Base-by-base conservation (phyloP, 1,284 basidiomycete genomes). In the Tilletia setariae region DNA sequence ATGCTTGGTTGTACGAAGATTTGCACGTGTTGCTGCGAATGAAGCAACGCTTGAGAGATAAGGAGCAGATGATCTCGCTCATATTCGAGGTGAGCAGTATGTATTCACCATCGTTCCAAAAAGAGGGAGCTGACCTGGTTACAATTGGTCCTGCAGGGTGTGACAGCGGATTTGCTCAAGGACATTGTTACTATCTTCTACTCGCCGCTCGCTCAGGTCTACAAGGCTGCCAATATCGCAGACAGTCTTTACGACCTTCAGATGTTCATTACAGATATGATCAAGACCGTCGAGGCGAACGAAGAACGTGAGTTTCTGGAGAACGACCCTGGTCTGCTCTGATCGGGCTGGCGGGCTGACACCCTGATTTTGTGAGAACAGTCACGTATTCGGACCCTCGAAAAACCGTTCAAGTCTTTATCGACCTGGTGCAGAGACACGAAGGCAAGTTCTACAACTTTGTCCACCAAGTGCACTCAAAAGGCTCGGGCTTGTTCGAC, bases 111-210 rank as follows among this genome's bases (percentile, higher is more conserved):
- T 63, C 7, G 25, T 35, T 11, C 30, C 40, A 25, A 16, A 19
- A 8, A 49, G 11, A 9, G n/a, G n/a, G 47, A 49, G 47, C 47
- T 49, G 47, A 49, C 8, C 30, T 49, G 42, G 21, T 3, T 4
- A 25, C 40, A 62, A 35, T 67, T 13, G 21, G 9, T 1, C 71
- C 95, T 93, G 16, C 9, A 61, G 56, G 94, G 94, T 15, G 90
- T 90, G 49, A 98, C 96, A 0, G 90, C 96, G 2, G 95, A 98
- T 63, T 85, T 99, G 47, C 85, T 98, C 76, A 98, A 95, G 84
- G 96, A 99, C 82, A 98, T 99, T 71, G 94, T 99, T 76, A 98
- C 96, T 13, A 98, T 99, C 71, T 98, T 99, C 84, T 99, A 99
- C 83, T 85, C 94, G 0, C 96, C 96, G 0, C 86, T 99, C n/a